Conservation (phyloP, 495 filamentous ascomycete genomes). For the Talaromyces trachyspermus region DNA sequence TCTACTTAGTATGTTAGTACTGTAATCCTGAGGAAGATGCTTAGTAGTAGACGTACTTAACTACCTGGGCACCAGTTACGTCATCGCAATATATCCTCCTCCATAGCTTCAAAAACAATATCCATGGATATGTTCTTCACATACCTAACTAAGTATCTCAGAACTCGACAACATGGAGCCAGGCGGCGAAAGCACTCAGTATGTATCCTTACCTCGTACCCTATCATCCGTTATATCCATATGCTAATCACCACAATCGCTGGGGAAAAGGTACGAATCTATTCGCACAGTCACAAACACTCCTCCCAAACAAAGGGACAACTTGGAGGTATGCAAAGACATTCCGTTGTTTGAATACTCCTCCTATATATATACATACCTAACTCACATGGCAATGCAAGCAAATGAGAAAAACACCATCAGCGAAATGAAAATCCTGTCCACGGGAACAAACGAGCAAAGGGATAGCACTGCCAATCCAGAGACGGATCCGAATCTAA, state of each 20-base stretch:
- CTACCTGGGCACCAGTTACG: no score
- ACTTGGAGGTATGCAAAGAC: conserved; percentile 41
- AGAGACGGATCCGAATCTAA: conserved; percentile 8
- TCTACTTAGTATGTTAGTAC: no score
- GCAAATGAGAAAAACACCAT: conserved; percentile 14
- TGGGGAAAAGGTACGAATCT: conserved; percentile 65
- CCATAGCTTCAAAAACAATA: background rate
- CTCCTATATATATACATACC: background rate
- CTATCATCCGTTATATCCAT: background rate
- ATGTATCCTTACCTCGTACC: conserved; percentile 12
- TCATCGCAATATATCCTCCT: background rate
- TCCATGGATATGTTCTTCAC: background rate
- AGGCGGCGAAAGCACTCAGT: conserved; percentile 60
- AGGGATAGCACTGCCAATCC: conserved; percentile 5
- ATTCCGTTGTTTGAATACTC: background rate
- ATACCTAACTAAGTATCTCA: background rate
- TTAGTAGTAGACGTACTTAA: no score
- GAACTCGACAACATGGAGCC: conserved; percentile 23
- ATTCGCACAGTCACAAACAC: conserved; percentile 40
- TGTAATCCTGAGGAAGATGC: no score
- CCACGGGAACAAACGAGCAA: background rate
- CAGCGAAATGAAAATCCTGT: conserved; percentile 19
- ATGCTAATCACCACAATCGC: conserved; percentile 5
- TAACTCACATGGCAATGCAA: background rate
- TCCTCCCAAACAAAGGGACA: conserved; percentile 52